Evolutionary conservation across 805 yeast genomes (phyloP), one percentile per base, ranked within the genome.

Genomic region (Candida caryicola): DNA sequence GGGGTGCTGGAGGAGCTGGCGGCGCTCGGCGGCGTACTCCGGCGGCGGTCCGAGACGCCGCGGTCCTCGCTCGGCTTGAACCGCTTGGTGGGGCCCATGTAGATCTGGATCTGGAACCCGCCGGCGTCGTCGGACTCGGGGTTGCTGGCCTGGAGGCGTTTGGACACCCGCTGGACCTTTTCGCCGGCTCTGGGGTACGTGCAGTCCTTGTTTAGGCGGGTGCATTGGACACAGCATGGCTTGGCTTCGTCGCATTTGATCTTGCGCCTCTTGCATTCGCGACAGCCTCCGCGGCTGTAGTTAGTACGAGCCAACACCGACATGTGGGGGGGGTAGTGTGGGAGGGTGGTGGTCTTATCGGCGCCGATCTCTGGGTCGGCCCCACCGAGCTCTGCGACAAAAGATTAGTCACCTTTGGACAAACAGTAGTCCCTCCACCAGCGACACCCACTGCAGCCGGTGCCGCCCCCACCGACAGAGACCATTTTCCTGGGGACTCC

Each of bases 221-320:
- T 46, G 42, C 70, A 64, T 26, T 58, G 64, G 48, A 56, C 50
- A 37, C 71, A 65, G 37, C 34, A 46, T 19, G 57, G 65, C 40
- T 51, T 61, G 26, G 33, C 49, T 45, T 65, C 71, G 30, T 64
- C 67, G 33, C 71, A 65, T 40, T 69, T 69, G 28, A 69, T 68
- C 44, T 69, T 69, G 38, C 71, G 56, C 14, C 71, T 55, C 44
- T 68, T 69, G 44, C 74, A 69, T 37, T 66, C 71, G 10, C 59
- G 46, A 44, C 74, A 69, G 4, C 74, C 74, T 13, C 56, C 58
- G 29, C 65, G 59, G 46, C 62, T 58, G 46, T 67, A 67, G 40
- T n/a, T n/a, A n/a, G n/a, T n/a, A n/a, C n/a, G n/a, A n/a, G n/a
- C n/a, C n/a, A n/a, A n/a, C n/a, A n/a, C n/a, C n/a, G n/a, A n/a